Percentiles rank a stretch among this genome's conserved stretches.
phyloP scores from a whole-genome alignment of 192 early-diverging fungal genomes.

The Radiomyces spectabilis region DNA sequence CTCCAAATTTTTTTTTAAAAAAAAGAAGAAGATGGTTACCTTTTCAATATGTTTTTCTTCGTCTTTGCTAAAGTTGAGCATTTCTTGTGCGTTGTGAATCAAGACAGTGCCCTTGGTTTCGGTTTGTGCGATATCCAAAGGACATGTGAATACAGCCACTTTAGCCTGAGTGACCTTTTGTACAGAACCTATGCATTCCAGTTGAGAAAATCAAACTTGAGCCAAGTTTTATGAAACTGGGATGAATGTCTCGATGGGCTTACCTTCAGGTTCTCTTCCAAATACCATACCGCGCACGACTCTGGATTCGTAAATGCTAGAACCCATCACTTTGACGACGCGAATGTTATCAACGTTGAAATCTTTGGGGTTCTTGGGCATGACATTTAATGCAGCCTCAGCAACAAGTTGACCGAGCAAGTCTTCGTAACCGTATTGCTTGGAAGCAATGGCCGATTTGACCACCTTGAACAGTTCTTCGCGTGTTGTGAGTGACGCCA shows the following conservation, averaged over 20 bases:
- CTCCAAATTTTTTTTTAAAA: neutral
- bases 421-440: slow-evolving; percentile 95
- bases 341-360: slow-evolving; percentile 96
- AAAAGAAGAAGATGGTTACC: too few species aligned
- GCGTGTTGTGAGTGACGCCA: slow-evolving; percentile 40
- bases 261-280: slow-evolving; percentile 84
- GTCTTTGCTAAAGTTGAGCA: slow-evolving; percentile 93
- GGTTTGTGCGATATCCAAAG: slow-evolving; percentile 87
- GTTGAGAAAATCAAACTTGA: neutral
- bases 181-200: slow-evolving; percentile 53
- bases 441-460: slow-evolving; percentile 74
- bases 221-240: too few species aligned
- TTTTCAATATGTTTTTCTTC: slow-evolving; percentile 90
- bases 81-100: slow-evolving; percentile 92
- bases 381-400: slow-evolving; percentile 76
- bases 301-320: slow-evolving; percentile 75
- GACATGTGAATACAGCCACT: slow-evolving; percentile 91
- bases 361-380: slow-evolving; percentile 80
- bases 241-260: too few species aligned
- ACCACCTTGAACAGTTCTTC: slow-evolving; percentile 72
- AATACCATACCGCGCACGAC: slow-evolving; percentile 98
- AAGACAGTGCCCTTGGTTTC: slow-evolving; percentile 99
- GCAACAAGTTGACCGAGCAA: slow-evolving; percentile 74
- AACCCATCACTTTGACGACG: slow-evolving; percentile 96
- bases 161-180: slow-evolving; percentile 75